Percentiles rank a stretch among this genome's conserved stretches.
Conservation (phyloP, 2,329 filamentous ascomycete species). For the Colletotrichum camelliae region DNA sequence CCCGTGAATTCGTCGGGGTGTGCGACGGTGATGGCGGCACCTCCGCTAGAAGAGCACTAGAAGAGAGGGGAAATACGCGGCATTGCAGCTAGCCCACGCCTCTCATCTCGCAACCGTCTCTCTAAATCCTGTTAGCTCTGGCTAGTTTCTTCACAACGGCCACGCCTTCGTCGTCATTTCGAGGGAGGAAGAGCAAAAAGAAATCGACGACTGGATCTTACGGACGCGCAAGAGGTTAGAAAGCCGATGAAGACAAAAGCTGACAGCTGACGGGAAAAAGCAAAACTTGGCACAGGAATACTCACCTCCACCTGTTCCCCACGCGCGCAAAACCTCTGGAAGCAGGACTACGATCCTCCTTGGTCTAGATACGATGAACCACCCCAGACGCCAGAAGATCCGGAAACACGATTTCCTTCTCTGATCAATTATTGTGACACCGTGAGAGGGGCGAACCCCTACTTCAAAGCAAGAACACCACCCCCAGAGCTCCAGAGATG, state of each 20-base stretch:
- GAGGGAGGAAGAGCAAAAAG: not conserved
- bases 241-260: not conserved
- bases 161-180: not conserved
- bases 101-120: not conserved
- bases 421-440: not conserved
- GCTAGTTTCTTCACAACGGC: not conserved
- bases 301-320: not conserved
- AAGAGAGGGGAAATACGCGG: not conserved
- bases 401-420: not conserved
- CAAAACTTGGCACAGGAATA: not conserved
- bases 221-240: not conserved
- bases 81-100: not conserved
- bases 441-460: not conserved
- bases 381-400: not conserved
- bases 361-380: conserved; percentile 3
- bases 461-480: not conserved
- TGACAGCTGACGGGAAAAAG: not conserved
- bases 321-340: not conserved
- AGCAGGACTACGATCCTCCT: not conserved
- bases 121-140: not conserved
- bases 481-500: not conserved
- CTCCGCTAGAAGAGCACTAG: not conserved
- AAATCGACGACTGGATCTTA: not conserved
- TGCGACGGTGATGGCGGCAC: not conserved
- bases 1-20: not conserved